Percentiles rank a stretch among this genome's conserved stretches.
Conservation (phyloP, 495 filamentous ascomycete species). For the Penicillium tannophilum region DNA sequence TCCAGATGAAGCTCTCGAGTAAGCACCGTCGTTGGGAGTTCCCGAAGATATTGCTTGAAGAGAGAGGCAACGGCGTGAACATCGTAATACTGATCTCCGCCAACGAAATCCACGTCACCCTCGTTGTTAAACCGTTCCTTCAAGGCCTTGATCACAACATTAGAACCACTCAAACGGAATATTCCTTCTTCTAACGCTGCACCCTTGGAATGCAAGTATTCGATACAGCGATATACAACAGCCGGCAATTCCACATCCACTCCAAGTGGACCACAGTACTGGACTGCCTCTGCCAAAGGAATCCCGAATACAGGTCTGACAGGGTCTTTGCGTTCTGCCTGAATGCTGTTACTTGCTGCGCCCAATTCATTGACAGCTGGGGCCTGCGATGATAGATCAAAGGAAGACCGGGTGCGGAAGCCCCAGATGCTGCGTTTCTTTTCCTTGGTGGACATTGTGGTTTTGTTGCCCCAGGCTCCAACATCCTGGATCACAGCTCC, state of each 20-base stretch:
- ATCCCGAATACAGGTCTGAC: conserved; percentile 83
- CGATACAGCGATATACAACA: conserved; percentile 96
- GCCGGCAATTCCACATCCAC: conserved; percentile 76
- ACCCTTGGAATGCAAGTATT: conserved; percentile 84
- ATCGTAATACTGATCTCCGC: conserved; percentile 85
- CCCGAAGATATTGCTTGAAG: conserved; percentile 90
- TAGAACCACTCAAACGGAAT: conserved; percentile 93
- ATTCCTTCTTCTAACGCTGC: conserved; percentile 91
- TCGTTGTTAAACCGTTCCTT: conserved; percentile 92
- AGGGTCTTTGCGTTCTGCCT: conserved; percentile 53
- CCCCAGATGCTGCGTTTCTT: conserved; percentile 95
- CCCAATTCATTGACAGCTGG: conserved; percentile 34
- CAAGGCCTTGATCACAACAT: conserved; percentile 87
- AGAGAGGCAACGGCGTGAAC: conserved; percentile 95
- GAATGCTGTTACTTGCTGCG: conserved; percentile 42
- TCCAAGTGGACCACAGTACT: conserved; percentile 72
- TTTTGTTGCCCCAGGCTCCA: conserved; percentile 84
- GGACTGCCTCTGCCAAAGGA: conserved; percentile 82
- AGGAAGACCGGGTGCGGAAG: conserved; percentile 70
- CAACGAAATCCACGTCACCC: conserved; percentile 86
- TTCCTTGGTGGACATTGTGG: conserved; percentile 63
- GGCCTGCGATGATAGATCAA: conserved; percentile 54
- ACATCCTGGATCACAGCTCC: conserved; percentile 82
- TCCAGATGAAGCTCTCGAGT: conserved; percentile 88
- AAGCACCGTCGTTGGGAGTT: conserved; percentile 86